Conservation (phyloP, 331 rosid species). For the Quercus phellos region DNA sequence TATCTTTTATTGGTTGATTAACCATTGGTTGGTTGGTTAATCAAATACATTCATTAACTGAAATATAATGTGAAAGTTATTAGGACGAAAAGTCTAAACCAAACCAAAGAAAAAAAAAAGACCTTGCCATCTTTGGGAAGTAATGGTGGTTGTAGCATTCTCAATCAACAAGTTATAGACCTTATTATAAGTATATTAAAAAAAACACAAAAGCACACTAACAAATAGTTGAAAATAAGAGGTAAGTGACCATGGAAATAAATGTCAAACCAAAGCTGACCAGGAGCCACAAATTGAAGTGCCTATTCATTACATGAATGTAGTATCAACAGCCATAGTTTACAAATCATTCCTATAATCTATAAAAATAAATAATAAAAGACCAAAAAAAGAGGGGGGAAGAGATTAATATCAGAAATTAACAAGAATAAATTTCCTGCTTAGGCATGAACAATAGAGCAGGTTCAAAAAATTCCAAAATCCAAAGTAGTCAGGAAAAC, state of each 20-base stretch:
- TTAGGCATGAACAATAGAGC: conserved; percentile 33
- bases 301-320: conserved; percentile 38
- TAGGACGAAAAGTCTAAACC: no score
- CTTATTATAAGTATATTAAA: neutral
- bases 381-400: neutral
- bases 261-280: conserved; percentile 15
- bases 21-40: no score
- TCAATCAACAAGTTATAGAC: neutral
- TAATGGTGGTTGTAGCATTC: neutral
- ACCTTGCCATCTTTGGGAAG: neutral
- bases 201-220: neutral
- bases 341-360: conserved; percentile 46
- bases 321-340: conserved; percentile 34
- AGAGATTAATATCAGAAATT: neutral
- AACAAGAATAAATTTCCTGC: conserved; percentile 30
- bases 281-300: neutral
- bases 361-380: conserved; percentile 17
- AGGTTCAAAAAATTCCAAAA: conserved; percentile 23
- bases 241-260: neutral
- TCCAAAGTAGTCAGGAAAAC: conserved; percentile 34
- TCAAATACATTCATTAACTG: no score
- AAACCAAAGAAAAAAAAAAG: no score
- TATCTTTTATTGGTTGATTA: no score
- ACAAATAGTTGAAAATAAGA: no score
- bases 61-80: no score